These are phyloP conservation scores for Sporothrix pallida DNA, from an alignment of 2,329 filamentous ascomycete species.

Conservation along the genomic window DNA sequence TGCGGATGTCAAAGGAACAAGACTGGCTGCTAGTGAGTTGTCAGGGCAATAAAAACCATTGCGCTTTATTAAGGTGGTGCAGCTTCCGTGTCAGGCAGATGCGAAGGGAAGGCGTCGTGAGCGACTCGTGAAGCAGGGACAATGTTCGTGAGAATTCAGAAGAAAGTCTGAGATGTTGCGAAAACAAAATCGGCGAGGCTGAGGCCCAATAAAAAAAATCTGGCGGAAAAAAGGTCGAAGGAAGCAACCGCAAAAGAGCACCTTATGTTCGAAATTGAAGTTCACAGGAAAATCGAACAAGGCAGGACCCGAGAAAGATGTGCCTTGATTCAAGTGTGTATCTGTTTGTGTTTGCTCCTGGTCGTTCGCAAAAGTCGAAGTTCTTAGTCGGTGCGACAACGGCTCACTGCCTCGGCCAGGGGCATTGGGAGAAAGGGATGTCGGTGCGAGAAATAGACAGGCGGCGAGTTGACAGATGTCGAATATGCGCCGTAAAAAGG, in stretches of 20 bases:
- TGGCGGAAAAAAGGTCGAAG: background rate
- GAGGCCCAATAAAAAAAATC: background rate
- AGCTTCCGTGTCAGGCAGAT: background rate
- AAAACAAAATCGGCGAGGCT: background rate
- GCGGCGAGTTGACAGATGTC: background rate
- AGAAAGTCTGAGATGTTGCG: background rate
- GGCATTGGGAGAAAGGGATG: background rate
- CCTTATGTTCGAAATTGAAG: background rate
- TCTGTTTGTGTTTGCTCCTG: background rate
- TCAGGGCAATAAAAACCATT: conserved; percentile 28
- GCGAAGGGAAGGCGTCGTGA: background rate
- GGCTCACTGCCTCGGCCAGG: conserved; percentile 12
- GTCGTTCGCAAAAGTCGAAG: background rate
- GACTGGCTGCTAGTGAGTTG: background rate
- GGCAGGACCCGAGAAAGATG: background rate
- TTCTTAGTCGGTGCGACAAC: conserved; percentile 18
- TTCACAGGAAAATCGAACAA: background rate
- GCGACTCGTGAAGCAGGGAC: too few species aligned
- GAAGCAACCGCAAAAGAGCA: background rate
- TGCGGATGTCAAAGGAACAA: too few species aligned
- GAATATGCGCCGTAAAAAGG: too few species aligned
- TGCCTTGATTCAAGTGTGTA: too few species aligned
- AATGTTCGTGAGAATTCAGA: too few species aligned
- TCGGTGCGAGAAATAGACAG: background rate
- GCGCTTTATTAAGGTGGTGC: background rate